Evolutionary conservation across 2,329 filamentous ascomycete species (phyloP).

Genomic region (Pseudogymnoascus sp.): DNA sequence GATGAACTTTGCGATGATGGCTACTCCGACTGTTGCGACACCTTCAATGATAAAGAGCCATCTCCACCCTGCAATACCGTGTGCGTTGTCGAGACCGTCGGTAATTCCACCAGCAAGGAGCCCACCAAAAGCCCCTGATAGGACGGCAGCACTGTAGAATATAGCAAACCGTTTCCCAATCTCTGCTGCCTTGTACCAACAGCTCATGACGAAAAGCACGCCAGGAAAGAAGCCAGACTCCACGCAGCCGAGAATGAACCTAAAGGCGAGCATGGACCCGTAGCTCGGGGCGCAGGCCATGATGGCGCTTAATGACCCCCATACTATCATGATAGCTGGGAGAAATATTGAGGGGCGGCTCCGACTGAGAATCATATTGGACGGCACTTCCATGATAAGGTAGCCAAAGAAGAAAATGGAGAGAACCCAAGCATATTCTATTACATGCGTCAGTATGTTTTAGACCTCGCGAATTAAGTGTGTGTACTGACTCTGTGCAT

Average conservation of each 20-base stretch:
- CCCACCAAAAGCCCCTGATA: conserved; percentile 44
- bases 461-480: not conserved
- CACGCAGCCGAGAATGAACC: conserved; percentile 43
- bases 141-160: conserved; percentile 49
- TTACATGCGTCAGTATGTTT: conserved; percentile 1
- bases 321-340: conserved; percentile 35
- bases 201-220: conserved; percentile 44
- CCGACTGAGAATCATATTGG: conserved; percentile 40
- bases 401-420: conserved; percentile 43
- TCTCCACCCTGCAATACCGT: conserved; percentile 43
- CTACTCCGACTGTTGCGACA: conserved; percentile 35
- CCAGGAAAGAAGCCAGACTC: conserved; percentile 47
- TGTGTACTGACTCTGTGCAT: conserved; percentile 10
- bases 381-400: conserved; percentile 41
- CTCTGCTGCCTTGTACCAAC: conserved; percentile 48
- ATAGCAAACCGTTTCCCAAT: conserved; percentile 48
- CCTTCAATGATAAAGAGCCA: conserved; percentile 46
- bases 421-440: conserved; percentile 19
- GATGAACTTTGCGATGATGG: conserved; percentile 37
- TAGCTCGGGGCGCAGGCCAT: conserved; percentile 44
- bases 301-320: conserved; percentile 43
- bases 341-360: conserved; percentile 39
- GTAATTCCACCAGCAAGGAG: conserved; percentile 36
- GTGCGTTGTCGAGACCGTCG: conserved; percentile 36
- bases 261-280: conserved; percentile 39